Evolutionary conservation across 352 stramenopile genomes (phyloP).

Genomic region (Globisporangium paddicum): DNA sequence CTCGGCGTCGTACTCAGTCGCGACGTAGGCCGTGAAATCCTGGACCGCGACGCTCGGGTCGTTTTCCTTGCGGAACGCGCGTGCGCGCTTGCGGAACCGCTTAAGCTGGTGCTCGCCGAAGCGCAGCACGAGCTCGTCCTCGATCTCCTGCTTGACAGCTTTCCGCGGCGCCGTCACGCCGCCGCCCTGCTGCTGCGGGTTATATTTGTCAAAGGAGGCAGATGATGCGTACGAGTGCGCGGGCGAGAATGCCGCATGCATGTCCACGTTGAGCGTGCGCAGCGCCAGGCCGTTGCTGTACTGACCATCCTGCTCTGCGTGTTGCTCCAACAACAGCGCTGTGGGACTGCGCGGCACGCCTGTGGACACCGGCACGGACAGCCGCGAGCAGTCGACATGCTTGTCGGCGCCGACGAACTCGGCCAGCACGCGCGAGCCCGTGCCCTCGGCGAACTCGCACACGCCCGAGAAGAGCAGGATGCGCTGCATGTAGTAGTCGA

Average conservation of each 20-base stretch:
- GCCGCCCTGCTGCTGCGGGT: background rate
- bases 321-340: conserved; percentile 10
- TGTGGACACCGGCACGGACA: conserved; percentile 13
- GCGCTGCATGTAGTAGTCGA: conserved; percentile 83
- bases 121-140: conserved; percentile 48
- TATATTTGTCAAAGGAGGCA: conserved; percentile 16
- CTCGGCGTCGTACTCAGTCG: conserved; percentile 46
- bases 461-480: conserved; percentile 76
- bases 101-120: conserved; percentile 51
- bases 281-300: conserved; percentile 5
- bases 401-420: conserved; percentile 54
- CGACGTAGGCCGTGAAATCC: conserved; percentile 48
- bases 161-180: conserved; percentile 21
- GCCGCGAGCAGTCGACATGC: conserved; percentile 38
- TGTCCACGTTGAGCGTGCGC: conserved; percentile 33
- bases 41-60: conserved; percentile 39
- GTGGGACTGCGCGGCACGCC: conserved; percentile 17
- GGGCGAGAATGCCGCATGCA: conserved; percentile 27
- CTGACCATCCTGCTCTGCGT: background rate
- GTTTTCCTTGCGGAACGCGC: conserved; percentile 66
- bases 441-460: conserved; percentile 42
- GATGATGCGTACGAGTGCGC: conserved; percentile 18
- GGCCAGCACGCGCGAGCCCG: conserved; percentile 52
- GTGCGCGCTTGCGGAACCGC: conserved; percentile 64
- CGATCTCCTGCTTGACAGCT: conserved; percentile 58